Evolutionary conservation across 371 early-diverging fungal species (phyloP).

Genomic region (Mortierella sp.): DNA sequence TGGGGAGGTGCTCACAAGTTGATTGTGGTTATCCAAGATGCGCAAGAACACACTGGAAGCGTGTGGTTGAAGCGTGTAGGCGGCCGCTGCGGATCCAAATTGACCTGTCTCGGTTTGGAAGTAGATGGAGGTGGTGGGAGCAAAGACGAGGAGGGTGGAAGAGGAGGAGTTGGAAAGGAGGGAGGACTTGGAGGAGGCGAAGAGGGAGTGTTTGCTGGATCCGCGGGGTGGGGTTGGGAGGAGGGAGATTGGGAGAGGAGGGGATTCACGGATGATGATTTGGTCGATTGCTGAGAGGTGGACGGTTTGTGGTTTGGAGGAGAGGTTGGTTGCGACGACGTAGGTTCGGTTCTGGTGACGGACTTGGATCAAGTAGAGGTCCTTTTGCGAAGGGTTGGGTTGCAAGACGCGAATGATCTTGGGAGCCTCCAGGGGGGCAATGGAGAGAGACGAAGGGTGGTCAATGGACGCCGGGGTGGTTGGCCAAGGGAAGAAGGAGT

Average conservation of each 20-base stretch:
- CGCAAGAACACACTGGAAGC: constrained; percentile 48
- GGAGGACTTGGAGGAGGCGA: neutral
- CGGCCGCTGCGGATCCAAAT: constrained; percentile 43
- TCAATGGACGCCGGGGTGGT: neutral
- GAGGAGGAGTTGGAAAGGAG: neutral
- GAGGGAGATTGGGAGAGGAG: neutral
- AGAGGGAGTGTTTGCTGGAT: neutral
- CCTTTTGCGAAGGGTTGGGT: constrained; percentile 59
- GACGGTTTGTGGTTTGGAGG: constrained; percentile 60
- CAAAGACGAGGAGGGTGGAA: neutral
- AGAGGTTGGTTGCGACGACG: constrained; percentile 64
- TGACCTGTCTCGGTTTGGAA: constrained; percentile 32
- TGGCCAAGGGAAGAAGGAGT: constrained; percentile 36
- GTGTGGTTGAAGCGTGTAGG: constrained; percentile 24
- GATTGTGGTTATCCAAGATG: constrained; percentile 30
- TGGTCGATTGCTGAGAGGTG: constrained; percentile 48
- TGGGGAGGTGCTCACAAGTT: constrained; percentile 6
- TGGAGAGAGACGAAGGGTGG: constrained; percentile 11
- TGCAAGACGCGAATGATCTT: constrained; percentile 62
- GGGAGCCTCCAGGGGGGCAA: constrained; percentile 59
- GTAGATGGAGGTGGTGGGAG: constrained; percentile 25
- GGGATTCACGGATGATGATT: constrained; percentile 24
- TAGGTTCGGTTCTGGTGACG: constrained; percentile 42
- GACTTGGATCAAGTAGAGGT: constrained; percentile 64
- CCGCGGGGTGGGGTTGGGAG: neutral